A percentile compares a stretch with the other conserved stretches of the same genome.
Evolutionary conservation across 495 filamentous ascomycete species (phyloP).

Genomic region (Talaromyces ruber): DNA sequence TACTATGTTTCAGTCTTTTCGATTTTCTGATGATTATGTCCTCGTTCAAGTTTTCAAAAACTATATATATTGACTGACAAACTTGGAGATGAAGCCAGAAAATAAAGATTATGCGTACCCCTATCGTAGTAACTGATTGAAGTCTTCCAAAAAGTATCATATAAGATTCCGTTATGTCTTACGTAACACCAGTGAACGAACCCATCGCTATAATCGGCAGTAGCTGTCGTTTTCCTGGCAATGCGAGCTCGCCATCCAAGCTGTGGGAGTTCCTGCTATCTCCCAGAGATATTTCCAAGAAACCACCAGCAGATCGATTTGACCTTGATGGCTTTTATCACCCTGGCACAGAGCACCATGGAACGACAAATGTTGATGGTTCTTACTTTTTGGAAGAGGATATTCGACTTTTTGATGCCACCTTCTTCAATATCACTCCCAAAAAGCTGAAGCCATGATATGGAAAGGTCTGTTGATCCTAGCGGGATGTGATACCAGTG

Average conservation of each 20-base stretch:
- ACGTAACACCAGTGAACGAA: no score
- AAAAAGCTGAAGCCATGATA: constrained; percentile 29
- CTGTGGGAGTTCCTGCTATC: constrained; percentile 15
- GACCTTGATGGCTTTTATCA: constrained; percentile 27
- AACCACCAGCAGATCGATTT: constrained; percentile 17
- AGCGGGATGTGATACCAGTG: not conserved
- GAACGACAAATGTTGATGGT: constrained; percentile 15
- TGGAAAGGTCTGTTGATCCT: not conserved
- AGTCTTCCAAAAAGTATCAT: no score
- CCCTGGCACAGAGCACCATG: constrained; percentile 18
- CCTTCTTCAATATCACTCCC: constrained; percentile 44
- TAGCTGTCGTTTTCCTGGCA: constrained; percentile 14
- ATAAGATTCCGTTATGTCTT: no score
- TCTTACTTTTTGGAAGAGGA: constrained; percentile 40
- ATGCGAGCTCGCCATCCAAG: constrained; percentile 14
- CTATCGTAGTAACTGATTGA: no score
- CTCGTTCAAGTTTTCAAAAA: no score
- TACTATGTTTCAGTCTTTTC: no score
- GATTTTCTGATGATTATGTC: no score
- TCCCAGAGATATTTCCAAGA: constrained; percentile 13
- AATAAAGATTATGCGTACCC: no score
- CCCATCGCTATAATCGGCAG: constrained; percentile 16
- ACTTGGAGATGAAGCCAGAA: no score
- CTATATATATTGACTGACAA: no score
- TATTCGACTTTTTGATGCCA: constrained; percentile 22